Evolutionary conservation across 768 basidiomycete genomes (phyloP).

Genomic region (Trametes coccinea): DNA sequence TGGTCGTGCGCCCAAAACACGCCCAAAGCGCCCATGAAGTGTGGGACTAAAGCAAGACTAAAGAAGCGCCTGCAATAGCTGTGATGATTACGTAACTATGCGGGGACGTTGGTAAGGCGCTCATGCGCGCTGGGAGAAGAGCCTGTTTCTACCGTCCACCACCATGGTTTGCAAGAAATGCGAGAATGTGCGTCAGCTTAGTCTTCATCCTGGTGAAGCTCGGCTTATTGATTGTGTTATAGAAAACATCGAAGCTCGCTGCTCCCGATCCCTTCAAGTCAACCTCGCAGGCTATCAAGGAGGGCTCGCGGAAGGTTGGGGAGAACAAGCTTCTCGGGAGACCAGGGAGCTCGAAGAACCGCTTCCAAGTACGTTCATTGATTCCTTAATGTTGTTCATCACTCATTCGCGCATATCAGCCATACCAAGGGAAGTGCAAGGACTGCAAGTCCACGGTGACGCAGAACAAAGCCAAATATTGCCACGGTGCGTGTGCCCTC

Average conservation of each 20-base stretch:
- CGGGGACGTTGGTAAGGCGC: neutral
- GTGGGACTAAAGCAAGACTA: too few species aligned
- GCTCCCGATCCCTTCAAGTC: conserved; percentile 86
- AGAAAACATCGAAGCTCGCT: conserved; percentile 91
- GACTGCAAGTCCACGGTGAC: conserved; percentile 84
- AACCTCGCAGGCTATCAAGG: conserved; percentile 72
- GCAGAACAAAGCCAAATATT: conserved; percentile 87
- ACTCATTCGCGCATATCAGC: conserved; percentile 41
- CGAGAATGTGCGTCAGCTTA: conserved; percentile 51
- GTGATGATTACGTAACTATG: neutral
- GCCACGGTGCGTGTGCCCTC: conserved; percentile 61
- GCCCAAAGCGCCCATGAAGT: too few species aligned
- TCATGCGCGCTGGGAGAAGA: neutral
- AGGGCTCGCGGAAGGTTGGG: conserved; percentile 70
- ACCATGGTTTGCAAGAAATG: conserved; percentile 89
- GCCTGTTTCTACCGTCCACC: conserved; percentile 4
- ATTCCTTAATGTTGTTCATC: neutral
- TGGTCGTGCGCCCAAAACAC: too few species aligned
- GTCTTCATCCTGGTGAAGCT: conserved; percentile 15
- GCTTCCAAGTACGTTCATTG: conserved; percentile 63
- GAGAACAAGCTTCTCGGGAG: conserved; percentile 81
- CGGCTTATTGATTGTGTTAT: conserved; percentile 23
- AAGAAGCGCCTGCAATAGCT: too few species aligned
- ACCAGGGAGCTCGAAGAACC: conserved; percentile 71
- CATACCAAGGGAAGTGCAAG: conserved; percentile 85